Percentiles rank a stretch among this genome's conserved stretches.
Conservation (phyloP, 1,139 yeast species). For the Debaryomycetaceae sp. region DNA sequence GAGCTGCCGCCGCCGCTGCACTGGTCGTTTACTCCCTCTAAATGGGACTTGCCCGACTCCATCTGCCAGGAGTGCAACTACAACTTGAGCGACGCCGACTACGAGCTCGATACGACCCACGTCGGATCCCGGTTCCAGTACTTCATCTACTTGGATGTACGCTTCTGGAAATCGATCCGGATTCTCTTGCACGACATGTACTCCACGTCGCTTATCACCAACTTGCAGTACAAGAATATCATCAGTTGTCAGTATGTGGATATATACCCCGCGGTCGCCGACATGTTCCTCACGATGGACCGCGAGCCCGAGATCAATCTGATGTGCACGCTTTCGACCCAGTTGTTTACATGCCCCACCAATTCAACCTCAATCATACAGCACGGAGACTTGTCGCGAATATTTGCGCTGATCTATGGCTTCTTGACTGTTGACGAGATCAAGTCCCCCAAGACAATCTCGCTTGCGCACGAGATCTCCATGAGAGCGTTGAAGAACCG, state of each 20-base stretch:
- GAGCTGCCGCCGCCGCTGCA: conserved; percentile 14
- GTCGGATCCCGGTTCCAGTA: conserved; percentile 76
- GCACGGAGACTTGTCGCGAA: conserved; percentile 67
- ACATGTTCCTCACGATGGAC: conserved; percentile 65
- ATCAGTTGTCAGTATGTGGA: conserved; percentile 80
- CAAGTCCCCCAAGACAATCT: conserved; percentile 42
- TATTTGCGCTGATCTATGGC: conserved; percentile 63
- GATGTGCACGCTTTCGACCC: conserved; percentile 75
- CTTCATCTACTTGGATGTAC: conserved; percentile 61
- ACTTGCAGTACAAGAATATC: conserved; percentile 52
- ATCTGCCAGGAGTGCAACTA: conserved; percentile 46
- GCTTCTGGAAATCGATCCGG: conserved; percentile 71
- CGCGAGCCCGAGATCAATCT: conserved; percentile 81
- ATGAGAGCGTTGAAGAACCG: conserved; percentile 63
- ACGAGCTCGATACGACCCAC: conserved; percentile 25
- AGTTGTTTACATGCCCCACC: conserved; percentile 79
- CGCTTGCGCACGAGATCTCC: conserved; percentile 37
- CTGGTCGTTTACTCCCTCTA: conserved; percentile 35
- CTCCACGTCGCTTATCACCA: conserved; percentile 66
- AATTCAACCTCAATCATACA: conserved; percentile 65
- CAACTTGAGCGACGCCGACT: conserved; percentile 27
- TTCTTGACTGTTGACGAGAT: conserved; percentile 58
- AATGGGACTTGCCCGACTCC: conserved; percentile 40
- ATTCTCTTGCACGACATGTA: conserved; percentile 61
- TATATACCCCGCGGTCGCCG: conserved; percentile 74